Evolutionary conservation across 805 yeast genomes (phyloP).

Genomic region (Spathaspora girioi): DNA sequence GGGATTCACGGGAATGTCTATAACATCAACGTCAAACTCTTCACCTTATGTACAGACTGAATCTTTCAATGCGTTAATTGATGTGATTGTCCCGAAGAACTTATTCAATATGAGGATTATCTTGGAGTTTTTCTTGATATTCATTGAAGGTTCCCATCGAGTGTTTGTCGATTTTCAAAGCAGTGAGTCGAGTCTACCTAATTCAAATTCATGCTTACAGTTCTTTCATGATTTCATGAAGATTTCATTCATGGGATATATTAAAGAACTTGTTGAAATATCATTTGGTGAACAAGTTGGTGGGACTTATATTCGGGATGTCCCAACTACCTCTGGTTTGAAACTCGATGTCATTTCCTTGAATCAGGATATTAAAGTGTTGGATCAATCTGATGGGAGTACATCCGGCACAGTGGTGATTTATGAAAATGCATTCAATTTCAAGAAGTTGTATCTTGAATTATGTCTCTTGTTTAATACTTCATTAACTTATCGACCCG

Average conservation of each 20-base stretch:
- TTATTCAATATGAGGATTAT: constrained; percentile 78
- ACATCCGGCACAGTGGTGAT: constrained; percentile 10
- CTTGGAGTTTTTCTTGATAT: constrained; percentile 67
- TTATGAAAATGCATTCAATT: constrained; percentile 42
- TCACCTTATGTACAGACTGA: constrained; percentile 60
- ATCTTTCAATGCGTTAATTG: constrained; percentile 51
- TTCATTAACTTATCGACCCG: constrained; percentile 53
- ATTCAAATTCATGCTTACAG: constrained; percentile 18
- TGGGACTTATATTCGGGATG: constrained; percentile 6
- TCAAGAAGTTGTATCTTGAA: constrained; percentile 44
- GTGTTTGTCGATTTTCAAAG: constrained; percentile 18
- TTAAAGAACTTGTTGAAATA: constrained; percentile 51
- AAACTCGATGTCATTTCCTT: constrained; percentile 28
- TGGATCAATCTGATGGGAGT: constrained; percentile 2
- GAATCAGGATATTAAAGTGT: constrained; percentile 17
- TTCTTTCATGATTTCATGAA: constrained; percentile 68
- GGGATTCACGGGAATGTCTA: constrained; percentile 40
- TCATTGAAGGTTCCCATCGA: constrained; percentile 54
- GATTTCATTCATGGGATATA: constrained; percentile 57
- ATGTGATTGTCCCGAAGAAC: constrained; percentile 63
- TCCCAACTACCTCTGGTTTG: constrained; percentile 9
- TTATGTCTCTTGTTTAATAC: constrained; percentile 56
- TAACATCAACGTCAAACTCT: no score
- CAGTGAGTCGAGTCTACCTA: not conserved
- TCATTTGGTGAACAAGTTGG: constrained; percentile 46